Conservation (phyloP, 2,329 filamentous ascomycete genomes). For the Colletotrichum truncatum region DNA sequence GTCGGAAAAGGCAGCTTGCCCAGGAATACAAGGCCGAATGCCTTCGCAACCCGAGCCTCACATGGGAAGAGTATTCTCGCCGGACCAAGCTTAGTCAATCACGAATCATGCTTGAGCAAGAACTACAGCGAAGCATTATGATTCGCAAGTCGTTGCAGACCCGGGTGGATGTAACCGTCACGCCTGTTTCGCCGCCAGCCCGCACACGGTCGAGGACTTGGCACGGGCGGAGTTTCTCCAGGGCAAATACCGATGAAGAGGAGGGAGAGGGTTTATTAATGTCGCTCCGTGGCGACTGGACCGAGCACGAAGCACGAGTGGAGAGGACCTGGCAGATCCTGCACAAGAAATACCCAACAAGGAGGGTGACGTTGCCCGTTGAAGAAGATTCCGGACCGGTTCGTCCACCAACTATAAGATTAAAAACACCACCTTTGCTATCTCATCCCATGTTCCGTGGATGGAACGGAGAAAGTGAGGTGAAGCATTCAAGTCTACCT, state of each 20-base stretch:
- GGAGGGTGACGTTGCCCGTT: slow-evolving; percentile 14
- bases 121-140: slow-evolving; percentile 15
- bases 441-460: slow-evolving; percentile 29
- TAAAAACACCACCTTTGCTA: slow-evolving; percentile 25
- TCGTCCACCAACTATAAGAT: slow-evolving; percentile 22
- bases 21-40: slow-evolving; percentile 6
- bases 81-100: slow-evolving; percentile 16
- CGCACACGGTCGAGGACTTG: slow-evolving; percentile 14
- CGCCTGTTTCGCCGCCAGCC: slow-evolving; percentile 19
- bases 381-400: slow-evolving; percentile 12
- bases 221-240: slow-evolving; percentile 1
- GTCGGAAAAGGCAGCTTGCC: not conserved
- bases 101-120: slow-evolving; percentile 17
- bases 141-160: slow-evolving; percentile 24
- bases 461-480: not conserved
- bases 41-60: slow-evolving; percentile 19
- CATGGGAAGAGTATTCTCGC: slow-evolving; percentile 16
- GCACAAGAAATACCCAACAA: slow-evolving; percentile 26
- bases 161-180: not conserved
- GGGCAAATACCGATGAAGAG: not conserved
- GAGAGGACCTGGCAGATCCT: slow-evolving; percentile 27
- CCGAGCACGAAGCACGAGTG: slow-evolving; percentile 20
- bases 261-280: slow-evolving; percentile 9
- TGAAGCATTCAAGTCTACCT: slow-evolving; percentile 19
- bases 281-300: slow-evolving; percentile 17